A percentile compares a stretch with the other conserved stretches of the same genome.
phyloP scores from a whole-genome alignment of 257 asterid genomes.

The Asclepias syriaca region DNA sequence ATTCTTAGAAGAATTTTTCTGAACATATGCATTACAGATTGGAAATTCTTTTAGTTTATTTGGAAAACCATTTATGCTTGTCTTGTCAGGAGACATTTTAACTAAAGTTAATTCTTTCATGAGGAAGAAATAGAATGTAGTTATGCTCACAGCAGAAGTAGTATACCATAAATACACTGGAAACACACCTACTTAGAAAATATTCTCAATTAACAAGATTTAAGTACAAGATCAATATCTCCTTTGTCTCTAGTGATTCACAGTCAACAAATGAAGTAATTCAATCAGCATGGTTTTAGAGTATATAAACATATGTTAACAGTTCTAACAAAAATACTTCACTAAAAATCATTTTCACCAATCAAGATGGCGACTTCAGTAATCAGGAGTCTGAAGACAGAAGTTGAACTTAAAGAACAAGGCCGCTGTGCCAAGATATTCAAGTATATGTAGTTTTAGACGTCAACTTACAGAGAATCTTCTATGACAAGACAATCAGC shows the following conservation, averaged over 20 bases:
- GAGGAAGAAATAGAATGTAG: neutral
- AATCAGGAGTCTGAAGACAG: neutral
- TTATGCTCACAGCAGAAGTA: neutral
- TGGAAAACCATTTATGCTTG: neutral
- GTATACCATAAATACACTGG: neutral
- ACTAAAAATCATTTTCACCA: neutral
- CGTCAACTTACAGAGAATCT: constrained; percentile 67
- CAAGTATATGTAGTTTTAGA: neutral
- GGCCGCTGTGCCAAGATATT: neutral
- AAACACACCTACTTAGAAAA: neutral
- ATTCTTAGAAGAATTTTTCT: neutral
- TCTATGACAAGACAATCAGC: constrained; percentile 75
- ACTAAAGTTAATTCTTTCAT: neutral
- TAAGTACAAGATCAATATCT: neutral
- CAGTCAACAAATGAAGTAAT: neutral
- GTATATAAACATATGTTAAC: neutral
- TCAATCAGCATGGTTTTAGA: neutral
- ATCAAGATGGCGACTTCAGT: neutral
- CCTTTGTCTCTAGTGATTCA: neutral
- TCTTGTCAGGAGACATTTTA: neutral
- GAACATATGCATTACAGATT: neutral
- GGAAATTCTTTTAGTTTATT: neutral
- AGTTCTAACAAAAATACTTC: neutral
- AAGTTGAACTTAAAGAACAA: neutral
- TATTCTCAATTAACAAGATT: neutral